Percentiles rank a stretch among this genome's conserved stretches.
Conservation (phyloP, 768 basidiomycete species). For the Leccinum rimulosum region DNA sequence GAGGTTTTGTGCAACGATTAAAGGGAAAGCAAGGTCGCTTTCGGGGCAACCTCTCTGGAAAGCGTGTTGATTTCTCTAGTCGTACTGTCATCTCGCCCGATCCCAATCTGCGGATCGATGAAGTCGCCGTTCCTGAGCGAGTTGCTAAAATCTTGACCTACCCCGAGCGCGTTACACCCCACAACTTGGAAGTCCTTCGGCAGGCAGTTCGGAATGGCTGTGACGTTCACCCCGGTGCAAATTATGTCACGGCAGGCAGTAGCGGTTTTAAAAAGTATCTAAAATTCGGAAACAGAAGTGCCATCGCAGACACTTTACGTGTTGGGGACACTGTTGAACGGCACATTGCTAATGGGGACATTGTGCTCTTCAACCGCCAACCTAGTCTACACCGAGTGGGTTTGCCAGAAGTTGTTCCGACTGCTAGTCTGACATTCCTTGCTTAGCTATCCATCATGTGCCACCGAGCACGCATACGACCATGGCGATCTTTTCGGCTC, state of each 20-base stretch:
- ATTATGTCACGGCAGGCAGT: slow-evolving; percentile 82
- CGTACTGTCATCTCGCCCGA: slow-evolving; percentile 99
- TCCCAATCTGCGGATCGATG: slow-evolving; percentile 97
- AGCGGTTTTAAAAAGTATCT: slow-evolving; percentile 84
- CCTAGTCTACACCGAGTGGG: slow-evolving; percentile 93
- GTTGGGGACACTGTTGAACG: slow-evolving; percentile 94
- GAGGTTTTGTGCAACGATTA: slow-evolving; percentile 95
- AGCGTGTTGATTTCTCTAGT: slow-evolving; percentile 97
- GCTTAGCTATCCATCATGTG: slow-evolving; percentile 96
- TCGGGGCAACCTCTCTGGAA: slow-evolving; percentile 96
- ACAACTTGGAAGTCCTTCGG: slow-evolving; percentile 79
- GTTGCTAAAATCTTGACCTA: slow-evolving; percentile 95
- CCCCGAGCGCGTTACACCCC: slow-evolving; percentile 89
- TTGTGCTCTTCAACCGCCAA: slow-evolving; percentile 97
- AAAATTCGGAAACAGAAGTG: slow-evolving; percentile 78
- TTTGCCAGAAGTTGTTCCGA: not conserved
- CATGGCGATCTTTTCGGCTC: slow-evolving; percentile 95
- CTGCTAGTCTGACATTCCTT: slow-evolving; percentile 5
- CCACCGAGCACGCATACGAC: slow-evolving; percentile 92
- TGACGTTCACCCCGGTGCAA: slow-evolving; percentile 92
- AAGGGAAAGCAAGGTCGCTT: slow-evolving; percentile 99
- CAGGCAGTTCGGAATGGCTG: slow-evolving; percentile 84
- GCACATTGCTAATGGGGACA: slow-evolving; percentile 92
- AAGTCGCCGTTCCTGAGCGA: slow-evolving; percentile 95
- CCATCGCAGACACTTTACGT: slow-evolving; percentile 76